phyloP scores from a whole-genome alignment of 495 filamentous ascomycete genomes.

The Glarea lozoyensis region DNA sequence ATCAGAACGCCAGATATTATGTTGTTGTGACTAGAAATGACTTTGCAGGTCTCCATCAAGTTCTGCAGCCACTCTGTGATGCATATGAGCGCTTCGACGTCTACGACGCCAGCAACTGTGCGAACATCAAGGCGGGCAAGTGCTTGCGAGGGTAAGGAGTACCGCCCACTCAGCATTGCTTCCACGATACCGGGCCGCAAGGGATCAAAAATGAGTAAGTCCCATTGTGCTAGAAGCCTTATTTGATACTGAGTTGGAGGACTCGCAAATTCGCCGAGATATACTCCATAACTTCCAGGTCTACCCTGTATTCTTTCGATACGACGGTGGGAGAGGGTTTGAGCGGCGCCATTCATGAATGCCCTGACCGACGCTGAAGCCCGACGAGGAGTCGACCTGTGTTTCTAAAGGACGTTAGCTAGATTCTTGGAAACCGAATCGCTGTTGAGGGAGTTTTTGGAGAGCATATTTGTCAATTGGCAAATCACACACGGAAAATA shows the following conservation, averaged over 20 bases:
- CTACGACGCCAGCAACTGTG: background rate
- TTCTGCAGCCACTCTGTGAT: conserved; percentile 3
- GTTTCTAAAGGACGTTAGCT: conserved; percentile 2
- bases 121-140: conserved; percentile 8
- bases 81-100: background rate
- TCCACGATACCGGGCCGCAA: conserved; percentile 27
- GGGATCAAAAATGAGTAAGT: conserved; percentile 34
- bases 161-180: conserved; percentile 20
- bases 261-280: conserved; percentile 29
- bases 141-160: conserved; percentile 4
- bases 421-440: background rate
- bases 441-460: too few relatives aligned
- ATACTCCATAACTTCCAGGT: conserved; percentile 35
- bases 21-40: conserved; percentile 13
- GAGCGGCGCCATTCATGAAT: background rate
- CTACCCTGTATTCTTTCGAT: conserved; percentile 1
- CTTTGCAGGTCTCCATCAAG: conserved; percentile 1
- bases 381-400: background rate
- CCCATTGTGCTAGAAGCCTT: conserved; percentile 33
- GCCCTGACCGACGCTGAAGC: conserved; percentile 1
- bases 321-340: conserved; percentile 1
- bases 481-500: too few relatives aligned
- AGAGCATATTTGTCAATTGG: too few relatives aligned
- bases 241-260: conserved; percentile 27
- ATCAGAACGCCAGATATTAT: conserved; percentile 39